Evolutionary conservation across 495 filamentous ascomycete species (phyloP), one percentile per base, ranked within the genome.

Genomic region (Daldinia bambusicola): DNA sequence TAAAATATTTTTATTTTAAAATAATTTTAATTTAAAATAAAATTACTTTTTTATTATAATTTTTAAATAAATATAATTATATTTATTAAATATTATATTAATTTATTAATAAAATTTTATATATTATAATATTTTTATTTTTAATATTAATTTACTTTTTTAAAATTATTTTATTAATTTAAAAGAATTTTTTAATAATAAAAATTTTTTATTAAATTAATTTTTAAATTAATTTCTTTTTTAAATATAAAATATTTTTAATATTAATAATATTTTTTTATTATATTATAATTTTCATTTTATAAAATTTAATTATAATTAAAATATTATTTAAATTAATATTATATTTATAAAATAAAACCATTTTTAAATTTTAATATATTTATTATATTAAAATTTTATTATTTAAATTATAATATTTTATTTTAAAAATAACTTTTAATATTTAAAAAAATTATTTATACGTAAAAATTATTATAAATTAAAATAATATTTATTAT

Each of bases 81-180:
- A 13, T 20, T 20, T 52, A 52, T 52, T 30, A 6, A 55, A 30
- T 55, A 34, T 55, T 32, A 32, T 55, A 55, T 55, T 37, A 18
- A 52, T 30, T 4, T 52, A 50, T 22, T 13, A 26, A 52, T 20
- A 30, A 52, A 38, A 10, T 38, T 38, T 38, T 38, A 38, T 8
- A 38, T 38, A 38, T 38, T 38, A 38, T 38, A 38, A 38, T 38
- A 6, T 38, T 8, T 38, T 38, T 38, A 6, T 9, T 38, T 13
- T 6, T 38, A 38, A 38, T 10, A 38, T 38, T 9, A 38, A 38
- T 38, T 38, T 38, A 38, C 10, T 9, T 38, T 38, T 38, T 9
- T 38, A 38, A 9, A n/a, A n/a, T 9, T 38, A 38, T 34, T 8
- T n/a, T n/a, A n/a, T n/a, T n/a, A n/a, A n/a, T n/a, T n/a, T n/a